Conservation (phyloP, 129 eudicot genomes). For the Heracleum sosnowskyi region DNA sequence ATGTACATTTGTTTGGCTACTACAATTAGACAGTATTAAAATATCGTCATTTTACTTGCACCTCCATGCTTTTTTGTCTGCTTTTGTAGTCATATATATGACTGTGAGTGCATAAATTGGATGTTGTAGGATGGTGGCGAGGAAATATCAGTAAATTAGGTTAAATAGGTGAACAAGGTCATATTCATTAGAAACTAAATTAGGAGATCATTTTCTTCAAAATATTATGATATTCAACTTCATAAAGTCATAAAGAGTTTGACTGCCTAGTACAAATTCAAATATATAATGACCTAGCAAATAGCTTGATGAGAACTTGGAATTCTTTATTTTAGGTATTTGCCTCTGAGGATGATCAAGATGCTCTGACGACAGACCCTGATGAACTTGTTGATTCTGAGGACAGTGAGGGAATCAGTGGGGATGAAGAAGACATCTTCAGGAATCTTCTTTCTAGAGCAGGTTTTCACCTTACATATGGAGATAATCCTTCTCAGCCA, state of each 20-base stretch:
- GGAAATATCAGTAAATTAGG: background rate
- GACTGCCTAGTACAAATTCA: background rate
- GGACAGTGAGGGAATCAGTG: slow-evolving; percentile 91
- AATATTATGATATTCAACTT: background rate
- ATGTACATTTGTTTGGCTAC: background rate
- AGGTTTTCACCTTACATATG: slow-evolving; percentile 80
- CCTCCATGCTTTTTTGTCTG: background rate
- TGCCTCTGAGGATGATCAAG: slow-evolving; percentile 98
- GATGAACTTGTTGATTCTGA: slow-evolving; percentile 95
- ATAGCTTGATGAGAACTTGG: background rate
- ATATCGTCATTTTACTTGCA: background rate
- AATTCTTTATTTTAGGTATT: slow-evolving; percentile 43
- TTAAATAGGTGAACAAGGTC: background rate
- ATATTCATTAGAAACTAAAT: background rate
- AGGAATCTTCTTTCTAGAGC: slow-evolving; percentile 93
- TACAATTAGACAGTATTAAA: background rate
- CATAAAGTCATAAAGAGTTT: background rate
- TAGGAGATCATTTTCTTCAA: background rate
- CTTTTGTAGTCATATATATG: background rate
- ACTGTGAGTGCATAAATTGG: background rate
- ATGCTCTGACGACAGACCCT: slow-evolving; percentile 93
- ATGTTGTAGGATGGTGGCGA: background rate
- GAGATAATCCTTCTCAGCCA: slow-evolving; percentile 90
- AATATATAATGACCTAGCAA: background rate
- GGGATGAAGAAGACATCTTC: slow-evolving; percentile 91